phyloP scores from a whole-genome alignment of 352 stramenopile species.

The Vaucheria bursata region DNA sequence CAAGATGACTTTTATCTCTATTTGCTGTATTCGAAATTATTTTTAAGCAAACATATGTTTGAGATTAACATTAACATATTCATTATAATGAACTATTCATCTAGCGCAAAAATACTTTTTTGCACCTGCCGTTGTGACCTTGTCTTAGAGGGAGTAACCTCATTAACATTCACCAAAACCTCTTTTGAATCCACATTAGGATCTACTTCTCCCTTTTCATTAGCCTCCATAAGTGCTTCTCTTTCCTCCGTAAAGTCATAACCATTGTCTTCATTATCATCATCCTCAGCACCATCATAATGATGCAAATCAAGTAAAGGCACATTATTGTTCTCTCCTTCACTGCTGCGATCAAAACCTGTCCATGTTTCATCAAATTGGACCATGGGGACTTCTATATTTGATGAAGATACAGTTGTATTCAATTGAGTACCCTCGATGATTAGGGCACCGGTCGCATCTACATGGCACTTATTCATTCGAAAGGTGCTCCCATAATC shows the following conservation, averaged over 20 bases:
- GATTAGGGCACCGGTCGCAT: conserved; percentile 30
- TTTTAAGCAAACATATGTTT: too few species aligned
- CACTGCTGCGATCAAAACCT: neutral
- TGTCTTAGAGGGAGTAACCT: too few species aligned
- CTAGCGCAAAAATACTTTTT: too few species aligned
- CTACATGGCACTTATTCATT: conserved; percentile 40
- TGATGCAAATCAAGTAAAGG: conserved; percentile 4
- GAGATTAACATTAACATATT: too few species aligned
- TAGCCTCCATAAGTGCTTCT: neutral
- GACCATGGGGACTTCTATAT: conserved; percentile 2
- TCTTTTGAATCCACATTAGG: too few species aligned
- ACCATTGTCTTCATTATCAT: neutral
- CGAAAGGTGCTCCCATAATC: conserved; percentile 43
- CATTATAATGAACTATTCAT: too few species aligned
- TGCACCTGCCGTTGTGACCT: too few species aligned
- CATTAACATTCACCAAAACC: too few species aligned
- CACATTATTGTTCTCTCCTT: conserved; percentile 16
- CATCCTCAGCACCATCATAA: conserved; percentile 11
- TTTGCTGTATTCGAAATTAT: too few species aligned
- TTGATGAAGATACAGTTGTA: too few species aligned
- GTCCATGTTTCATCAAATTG: neutral
- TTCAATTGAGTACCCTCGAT: conserved; percentile 29
- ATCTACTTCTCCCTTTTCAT: neutral
- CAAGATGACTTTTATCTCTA: too few species aligned
- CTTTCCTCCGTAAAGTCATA: neutral